Evolutionary conservation across 768 basidiomycete species (phyloP).

Genomic region (Kwoniella bestiolae): DNA sequence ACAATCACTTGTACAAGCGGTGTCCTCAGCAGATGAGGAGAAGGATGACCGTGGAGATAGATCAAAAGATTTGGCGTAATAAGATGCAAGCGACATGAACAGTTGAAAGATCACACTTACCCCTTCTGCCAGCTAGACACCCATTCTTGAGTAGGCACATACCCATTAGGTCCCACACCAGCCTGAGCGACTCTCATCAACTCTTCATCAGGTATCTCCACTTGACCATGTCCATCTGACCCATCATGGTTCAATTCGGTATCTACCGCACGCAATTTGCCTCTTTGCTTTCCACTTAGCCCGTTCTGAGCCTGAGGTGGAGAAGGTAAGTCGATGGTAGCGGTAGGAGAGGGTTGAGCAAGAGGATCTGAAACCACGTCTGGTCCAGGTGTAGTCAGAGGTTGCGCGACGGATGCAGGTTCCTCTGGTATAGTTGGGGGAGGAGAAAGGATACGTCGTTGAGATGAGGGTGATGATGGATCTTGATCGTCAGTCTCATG

Average conservation of each 20-base stretch:
- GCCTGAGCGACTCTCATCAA: conserved; percentile 70
- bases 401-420: conserved; percentile 11
- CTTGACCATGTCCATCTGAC: conserved; percentile 52
- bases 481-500: conserved; percentile 26
- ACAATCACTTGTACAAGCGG: too few relatives aligned
- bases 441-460: conserved; percentile 5
- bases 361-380: conserved; percentile 29
- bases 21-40: too few relatives aligned
- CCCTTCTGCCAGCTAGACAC: conserved; percentile 95
- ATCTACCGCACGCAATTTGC: conserved; percentile 76
- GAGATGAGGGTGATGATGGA: conserved; percentile 3
- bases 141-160: conserved; percentile 97
- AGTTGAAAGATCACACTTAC: conserved; percentile 60
- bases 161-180: conserved; percentile 84
- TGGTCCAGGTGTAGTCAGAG: conserved; percentile 39
- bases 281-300: conserved; percentile 83
- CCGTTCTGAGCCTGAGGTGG: conserved; percentile 37
- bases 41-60: too few relatives aligned
- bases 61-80: too few relatives aligned
- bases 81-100: too few relatives aligned
- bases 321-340: conserved; percentile 11
- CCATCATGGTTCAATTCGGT: conserved; percentile 46
- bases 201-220: conserved; percentile 60
- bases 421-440: not conserved
- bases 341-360: not conserved